Evolutionary conservation across 306 rosid genomes (phyloP).

Genomic region (Astragalus membranaceus): DNA sequence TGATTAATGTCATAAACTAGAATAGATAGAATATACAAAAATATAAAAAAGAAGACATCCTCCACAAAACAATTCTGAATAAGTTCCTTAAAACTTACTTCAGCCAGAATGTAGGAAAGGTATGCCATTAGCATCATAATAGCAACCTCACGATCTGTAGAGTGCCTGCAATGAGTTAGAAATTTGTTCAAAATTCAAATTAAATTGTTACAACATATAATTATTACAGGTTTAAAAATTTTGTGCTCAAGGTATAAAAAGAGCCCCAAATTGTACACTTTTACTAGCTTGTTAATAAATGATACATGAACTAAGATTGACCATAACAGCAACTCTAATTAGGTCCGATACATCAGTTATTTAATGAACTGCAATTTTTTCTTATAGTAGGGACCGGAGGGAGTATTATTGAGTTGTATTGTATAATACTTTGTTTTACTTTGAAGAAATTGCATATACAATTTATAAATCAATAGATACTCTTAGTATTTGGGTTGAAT

Average conservation of each 20-base stretch:
- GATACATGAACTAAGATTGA: neutral
- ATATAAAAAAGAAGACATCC: neutral
- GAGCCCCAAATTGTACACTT: neutral
- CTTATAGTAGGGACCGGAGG: too few species aligned
- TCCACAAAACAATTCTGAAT: neutral
- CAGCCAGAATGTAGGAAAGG: slow-evolving; percentile 93
- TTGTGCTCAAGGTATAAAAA: neutral
- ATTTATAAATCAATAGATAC: neutral
- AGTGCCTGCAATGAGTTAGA: slow-evolving; percentile 60
- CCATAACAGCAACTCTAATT: neutral
- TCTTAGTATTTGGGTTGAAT: too few species aligned
- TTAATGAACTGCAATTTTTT: too few species aligned
- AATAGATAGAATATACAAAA: slow-evolving; percentile 7
- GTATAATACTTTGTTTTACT: neutral
- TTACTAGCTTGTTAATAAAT: neutral
- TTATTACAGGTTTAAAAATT: neutral
- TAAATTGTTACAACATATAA: neutral
- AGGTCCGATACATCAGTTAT: too few species aligned
- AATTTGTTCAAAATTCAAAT: neutral
- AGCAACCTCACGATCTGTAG: slow-evolving; percentile 97
- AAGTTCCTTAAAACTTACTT: slow-evolving; percentile 52
- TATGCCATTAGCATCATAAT: slow-evolving; percentile 99
- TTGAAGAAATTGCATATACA: neutral
- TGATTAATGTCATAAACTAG: neutral
- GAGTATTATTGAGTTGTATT: neutral